These are phyloP conservation scores for Trametes cinnabarina DNA, from an alignment of 768 basidiomycete genomes.

Conservation along the genomic window DNA sequence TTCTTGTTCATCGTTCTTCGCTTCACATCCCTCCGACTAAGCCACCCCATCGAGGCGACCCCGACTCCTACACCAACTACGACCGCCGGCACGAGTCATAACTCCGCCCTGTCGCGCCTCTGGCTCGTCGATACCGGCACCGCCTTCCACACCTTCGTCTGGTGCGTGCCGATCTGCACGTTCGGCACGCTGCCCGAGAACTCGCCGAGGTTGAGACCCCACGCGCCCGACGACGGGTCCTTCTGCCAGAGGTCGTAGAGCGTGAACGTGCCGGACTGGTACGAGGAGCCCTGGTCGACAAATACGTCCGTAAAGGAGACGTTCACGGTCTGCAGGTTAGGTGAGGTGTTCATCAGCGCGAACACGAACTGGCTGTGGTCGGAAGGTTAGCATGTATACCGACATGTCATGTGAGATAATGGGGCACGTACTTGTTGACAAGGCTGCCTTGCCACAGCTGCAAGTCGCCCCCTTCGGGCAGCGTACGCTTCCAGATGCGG, in stretches of 20 bases:
- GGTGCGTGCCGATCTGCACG: conserved; percentile 30
- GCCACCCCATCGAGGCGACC: not conserved
- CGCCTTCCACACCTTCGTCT: conserved; percentile 32
- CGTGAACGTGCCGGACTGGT: conserved; percentile 24
- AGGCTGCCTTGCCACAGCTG: conserved; percentile 36
- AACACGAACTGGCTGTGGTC: conserved; percentile 29
- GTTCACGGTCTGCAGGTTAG: conserved; percentile 28
- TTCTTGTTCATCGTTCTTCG: not conserved
- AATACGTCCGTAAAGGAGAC: conserved; percentile 35
- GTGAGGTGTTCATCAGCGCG: conserved; percentile 36
- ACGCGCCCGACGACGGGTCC: conserved; percentile 21
- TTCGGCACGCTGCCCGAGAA: conserved; percentile 23
- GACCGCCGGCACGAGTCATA: conserved; percentile 13
- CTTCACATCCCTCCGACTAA: not conserved
- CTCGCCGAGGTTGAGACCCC: conserved; percentile 29
- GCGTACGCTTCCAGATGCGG: conserved; percentile 34
- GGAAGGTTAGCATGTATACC: not conserved
- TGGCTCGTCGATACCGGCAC: conserved; percentile 19
- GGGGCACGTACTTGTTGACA: conserved; percentile 29
- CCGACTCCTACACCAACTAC: not conserved
- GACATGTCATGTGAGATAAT: not conserved
- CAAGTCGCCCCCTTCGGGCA: conserved; percentile 29
- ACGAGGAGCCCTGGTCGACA: conserved; percentile 29
- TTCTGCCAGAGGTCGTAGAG: conserved; percentile 39
- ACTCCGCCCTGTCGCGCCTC: conserved; percentile 9